Conservation (phyloP, 2,329 filamentous ascomycete genomes). For the Apiospora kogelbergensis region DNA sequence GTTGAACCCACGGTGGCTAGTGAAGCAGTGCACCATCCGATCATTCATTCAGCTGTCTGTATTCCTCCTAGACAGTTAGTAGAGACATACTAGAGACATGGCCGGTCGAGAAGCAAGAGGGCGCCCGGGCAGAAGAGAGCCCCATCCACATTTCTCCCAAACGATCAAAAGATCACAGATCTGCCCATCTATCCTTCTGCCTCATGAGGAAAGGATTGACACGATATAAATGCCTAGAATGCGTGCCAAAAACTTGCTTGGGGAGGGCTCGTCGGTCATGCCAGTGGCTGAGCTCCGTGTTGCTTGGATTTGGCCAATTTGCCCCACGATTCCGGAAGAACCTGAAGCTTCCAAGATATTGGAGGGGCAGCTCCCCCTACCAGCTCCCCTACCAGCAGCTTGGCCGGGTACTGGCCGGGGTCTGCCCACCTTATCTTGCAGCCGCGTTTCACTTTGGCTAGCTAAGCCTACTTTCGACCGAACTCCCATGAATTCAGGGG, state of each 20-base stretch:
- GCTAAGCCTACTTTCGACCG: neutral
- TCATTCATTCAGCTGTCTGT: neutral
- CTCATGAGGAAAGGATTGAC: neutral
- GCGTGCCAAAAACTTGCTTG: neutral
- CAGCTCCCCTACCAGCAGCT: neutral
- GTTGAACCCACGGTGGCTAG: neutral
- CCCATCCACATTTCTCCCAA: neutral
- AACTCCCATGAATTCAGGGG: neutral
- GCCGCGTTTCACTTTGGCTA: neutral
- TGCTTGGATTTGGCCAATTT: constrained; percentile 3
- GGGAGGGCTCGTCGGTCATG: neutral
- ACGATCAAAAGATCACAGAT: neutral
- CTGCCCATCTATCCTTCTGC: neutral
- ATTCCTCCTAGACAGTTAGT: neutral
- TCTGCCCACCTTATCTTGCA: neutral
- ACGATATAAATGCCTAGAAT: neutral
- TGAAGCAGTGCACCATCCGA: neutral
- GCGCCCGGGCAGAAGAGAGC: neutral
- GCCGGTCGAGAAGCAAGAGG: neutral
- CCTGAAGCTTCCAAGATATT: constrained; percentile 5
- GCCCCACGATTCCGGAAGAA: constrained; percentile 5
- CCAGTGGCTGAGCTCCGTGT: neutral
- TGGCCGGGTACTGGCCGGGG: neutral
- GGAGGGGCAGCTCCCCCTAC: neutral
- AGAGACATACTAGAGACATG: neutral